Percentiles rank a stretch among this genome's conserved stretches.
Conservation (phyloP, 169 alveolate species). For the Perkinsus olseni region DNA sequence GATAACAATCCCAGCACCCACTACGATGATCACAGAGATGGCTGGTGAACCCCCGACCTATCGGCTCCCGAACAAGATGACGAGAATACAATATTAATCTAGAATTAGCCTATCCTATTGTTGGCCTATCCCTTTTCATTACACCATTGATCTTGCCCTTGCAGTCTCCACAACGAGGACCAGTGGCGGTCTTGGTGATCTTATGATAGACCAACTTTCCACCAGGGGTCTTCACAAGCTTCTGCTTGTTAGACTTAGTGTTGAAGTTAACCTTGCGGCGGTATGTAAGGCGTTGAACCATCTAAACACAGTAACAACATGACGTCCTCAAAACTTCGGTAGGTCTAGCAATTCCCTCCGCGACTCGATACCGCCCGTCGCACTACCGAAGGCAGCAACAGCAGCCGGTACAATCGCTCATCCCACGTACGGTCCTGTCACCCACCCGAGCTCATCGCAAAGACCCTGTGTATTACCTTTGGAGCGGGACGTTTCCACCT, state of each 20-base stretch:
- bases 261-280: conserved; percentile 70
- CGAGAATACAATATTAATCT: not conserved
- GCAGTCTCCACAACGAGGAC: conserved; percentile 65
- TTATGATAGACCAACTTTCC: conserved; percentile 48
- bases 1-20: too few species aligned
- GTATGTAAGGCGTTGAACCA: conserved; percentile 74
- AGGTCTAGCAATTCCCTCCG: too few species aligned
- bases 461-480: not conserved
- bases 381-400: too few species aligned
- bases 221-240: conserved; percentile 81
- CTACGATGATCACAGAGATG: not conserved
- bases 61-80: too few species aligned
- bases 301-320: conserved; percentile 25
- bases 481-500: not conserved
- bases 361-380: too few species aligned
- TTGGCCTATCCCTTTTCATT: not conserved
- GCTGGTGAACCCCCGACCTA: too few species aligned
- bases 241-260: conserved; percentile 71
- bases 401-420: too few species aligned
- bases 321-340: too few species aligned
- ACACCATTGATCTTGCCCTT: conserved; percentile 53
- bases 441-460: too few species aligned
- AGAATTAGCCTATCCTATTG: not conserved
- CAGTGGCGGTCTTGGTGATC: conserved; percentile 44
- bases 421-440: too few species aligned